Conservation (phyloP, 345 rosid species). For the Ricinus communis region DNA sequence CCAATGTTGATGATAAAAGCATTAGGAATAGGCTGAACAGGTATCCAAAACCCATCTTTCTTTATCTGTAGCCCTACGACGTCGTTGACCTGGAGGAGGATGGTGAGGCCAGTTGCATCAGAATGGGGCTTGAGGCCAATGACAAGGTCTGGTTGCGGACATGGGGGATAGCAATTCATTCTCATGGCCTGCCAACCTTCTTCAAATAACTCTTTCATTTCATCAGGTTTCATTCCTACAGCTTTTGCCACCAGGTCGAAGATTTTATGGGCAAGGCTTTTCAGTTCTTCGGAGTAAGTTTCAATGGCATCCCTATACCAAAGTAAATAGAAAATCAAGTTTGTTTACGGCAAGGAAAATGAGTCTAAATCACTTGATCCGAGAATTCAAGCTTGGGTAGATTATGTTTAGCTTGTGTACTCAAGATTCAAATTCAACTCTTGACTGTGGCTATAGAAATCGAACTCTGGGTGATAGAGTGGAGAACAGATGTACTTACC, state of each 20-base stretch:
- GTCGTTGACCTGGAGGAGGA: constrained; percentile 31
- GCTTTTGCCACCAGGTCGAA: constrained; percentile 7
- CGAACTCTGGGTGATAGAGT: too few relatives aligned
- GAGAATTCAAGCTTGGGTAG: too few relatives aligned
- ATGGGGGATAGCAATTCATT: constrained; percentile 32
- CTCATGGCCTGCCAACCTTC: constrained; percentile 26
- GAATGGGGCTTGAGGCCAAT: constrained; percentile 31
- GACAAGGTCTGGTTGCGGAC: constrained; percentile 25
- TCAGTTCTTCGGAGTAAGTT: constrained; percentile 13
- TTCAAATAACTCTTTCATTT: constrained; percentile 10
- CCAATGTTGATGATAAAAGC: constrained; percentile 32
- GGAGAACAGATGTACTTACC: too few relatives aligned
- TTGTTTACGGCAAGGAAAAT: too few relatives aligned
- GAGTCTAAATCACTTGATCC: too few relatives aligned
- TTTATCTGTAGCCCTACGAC: constrained; percentile 31
- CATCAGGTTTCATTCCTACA: constrained; percentile 26
- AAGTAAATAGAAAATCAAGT: neutral
- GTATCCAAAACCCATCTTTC: constrained; percentile 28
- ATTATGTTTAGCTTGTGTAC: too few relatives aligned
- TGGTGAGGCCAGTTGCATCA: constrained; percentile 23
- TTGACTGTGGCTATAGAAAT: too few relatives aligned
- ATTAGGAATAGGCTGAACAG: constrained; percentile 32
- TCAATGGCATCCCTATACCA: constrained; percentile 20
- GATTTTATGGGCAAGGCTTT: constrained; percentile 1
- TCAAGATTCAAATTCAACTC: too few relatives aligned